Percentiles rank a stretch among this genome's conserved stretches.
Evolutionary conservation across 768 basidiomycete genomes (phyloP).

Genomic region (Cyclocybe cylindracea): DNA sequence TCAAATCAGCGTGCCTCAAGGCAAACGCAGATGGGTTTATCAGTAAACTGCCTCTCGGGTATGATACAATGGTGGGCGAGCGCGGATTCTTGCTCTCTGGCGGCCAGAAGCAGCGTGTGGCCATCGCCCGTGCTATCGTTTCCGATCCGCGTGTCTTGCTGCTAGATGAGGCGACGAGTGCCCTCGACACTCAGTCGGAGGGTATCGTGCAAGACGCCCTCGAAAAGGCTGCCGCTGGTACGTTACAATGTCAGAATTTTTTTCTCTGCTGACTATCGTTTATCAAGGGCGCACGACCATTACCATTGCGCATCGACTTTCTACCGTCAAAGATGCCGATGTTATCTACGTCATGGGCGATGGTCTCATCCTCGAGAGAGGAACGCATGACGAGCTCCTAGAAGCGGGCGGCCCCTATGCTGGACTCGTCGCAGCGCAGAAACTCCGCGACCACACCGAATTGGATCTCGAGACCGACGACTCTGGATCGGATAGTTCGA

Average conservation of each 20-base stretch:
- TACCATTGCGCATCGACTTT: slow-evolving; percentile 75
- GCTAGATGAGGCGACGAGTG: slow-evolving; percentile 84
- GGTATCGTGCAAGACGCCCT: slow-evolving; percentile 90
- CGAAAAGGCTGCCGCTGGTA: slow-evolving; percentile 76
- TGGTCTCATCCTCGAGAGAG: slow-evolving; percentile 75
- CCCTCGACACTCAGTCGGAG: slow-evolving; percentile 84
- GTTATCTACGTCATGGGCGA: slow-evolving; percentile 87
- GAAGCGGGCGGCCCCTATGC: slow-evolving; percentile 63
- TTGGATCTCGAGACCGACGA: slow-evolving; percentile 19
- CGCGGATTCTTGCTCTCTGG: slow-evolving; percentile 81
- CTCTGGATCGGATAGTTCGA: slow-evolving; percentile 28
- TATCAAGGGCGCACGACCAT: slow-evolving; percentile 68
- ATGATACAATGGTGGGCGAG: slow-evolving; percentile 86
- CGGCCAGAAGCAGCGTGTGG: slow-evolving; percentile 85
- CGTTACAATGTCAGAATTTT: not conserved
- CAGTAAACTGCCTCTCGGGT: slow-evolving; percentile 72
- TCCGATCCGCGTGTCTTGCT: slow-evolving; percentile 82
- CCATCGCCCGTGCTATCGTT: slow-evolving; percentile 86
- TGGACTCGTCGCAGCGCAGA: slow-evolving; percentile 75
- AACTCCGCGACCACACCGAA: slow-evolving; percentile 56
- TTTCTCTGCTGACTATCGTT: no score
- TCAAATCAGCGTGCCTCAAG: slow-evolving; percentile 83
- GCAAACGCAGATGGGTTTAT: slow-evolving; percentile 88
- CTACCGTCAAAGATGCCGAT: slow-evolving; percentile 82
- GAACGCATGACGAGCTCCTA: slow-evolving; percentile 73